Conservation (phyloP, 1,284 basidiomycete genomes). For the Irpex sp. region DNA sequence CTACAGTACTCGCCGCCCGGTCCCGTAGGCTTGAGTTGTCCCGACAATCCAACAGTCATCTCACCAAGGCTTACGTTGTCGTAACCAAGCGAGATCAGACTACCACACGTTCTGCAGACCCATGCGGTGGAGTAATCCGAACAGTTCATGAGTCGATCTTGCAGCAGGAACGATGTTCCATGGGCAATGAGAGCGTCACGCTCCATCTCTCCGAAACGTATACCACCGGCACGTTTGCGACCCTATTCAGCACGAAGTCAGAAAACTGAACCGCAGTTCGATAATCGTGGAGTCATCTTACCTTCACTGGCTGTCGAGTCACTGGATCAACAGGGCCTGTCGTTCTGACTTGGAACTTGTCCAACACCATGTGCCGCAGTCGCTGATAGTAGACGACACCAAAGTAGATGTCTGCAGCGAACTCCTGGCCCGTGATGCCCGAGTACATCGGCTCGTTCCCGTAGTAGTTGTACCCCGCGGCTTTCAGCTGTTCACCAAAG, state of each 20-base stretch:
- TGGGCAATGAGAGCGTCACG: constrained; percentile 98
- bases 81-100: constrained; percentile 92
- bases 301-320: constrained; percentile 97
- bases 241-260: constrained; percentile 50
- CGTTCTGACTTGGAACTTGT: constrained; percentile 99
- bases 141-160: constrained; percentile 99
- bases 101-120: constrained; percentile 96
- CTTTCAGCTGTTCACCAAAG: constrained; percentile 93
- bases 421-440: constrained; percentile 97
- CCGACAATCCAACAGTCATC: constrained; percentile 47
- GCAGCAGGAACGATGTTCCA: constrained; percentile 96
- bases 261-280: neutral
- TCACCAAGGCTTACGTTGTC: constrained; percentile 79
- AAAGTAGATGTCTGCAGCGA: constrained; percentile 97
- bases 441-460: constrained; percentile 99
- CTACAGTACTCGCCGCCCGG: constrained; percentile 89
- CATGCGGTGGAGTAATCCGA: constrained; percentile 99
- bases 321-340: constrained; percentile 96
- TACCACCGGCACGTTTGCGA: constrained; percentile 96
- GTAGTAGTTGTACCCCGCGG: constrained; percentile 97
- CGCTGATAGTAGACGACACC: constrained; percentile 99
- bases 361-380: constrained; percentile 98
- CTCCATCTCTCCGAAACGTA: constrained; percentile 99
- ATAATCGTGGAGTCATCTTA: constrained; percentile 29
- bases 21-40: constrained; percentile 51